Evolutionary conservation across 192 early-diverging fungal species (phyloP).

Genomic region (Coemansia sp.): DNA sequence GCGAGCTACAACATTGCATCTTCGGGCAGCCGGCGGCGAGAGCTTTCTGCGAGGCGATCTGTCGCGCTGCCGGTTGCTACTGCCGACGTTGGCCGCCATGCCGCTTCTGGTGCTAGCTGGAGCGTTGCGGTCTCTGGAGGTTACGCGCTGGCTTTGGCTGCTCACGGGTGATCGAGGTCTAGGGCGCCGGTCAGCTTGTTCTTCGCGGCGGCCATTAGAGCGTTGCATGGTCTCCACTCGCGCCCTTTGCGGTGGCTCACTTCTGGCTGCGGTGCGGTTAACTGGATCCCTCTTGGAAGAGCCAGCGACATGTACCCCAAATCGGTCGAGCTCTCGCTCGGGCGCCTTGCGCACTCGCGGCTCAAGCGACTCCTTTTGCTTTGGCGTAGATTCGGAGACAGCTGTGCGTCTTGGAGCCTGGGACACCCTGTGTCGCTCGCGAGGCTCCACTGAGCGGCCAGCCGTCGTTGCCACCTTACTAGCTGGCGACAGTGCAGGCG

Average conservation of each 20-base stretch:
- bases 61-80: neutral
- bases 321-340: slow-evolving; percentile 49
- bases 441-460: neutral
- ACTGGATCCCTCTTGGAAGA: neutral
- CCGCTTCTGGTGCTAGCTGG: neutral
- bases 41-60: neutral
- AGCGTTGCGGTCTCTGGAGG: neutral
- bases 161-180: neutral
- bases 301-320: slow-evolving; percentile 26
- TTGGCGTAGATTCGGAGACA: neutral
- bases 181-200: neutral
- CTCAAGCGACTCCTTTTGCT: slow-evolving; percentile 1
- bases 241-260: neutral
- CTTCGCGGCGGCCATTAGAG: neutral
- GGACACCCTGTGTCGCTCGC: neutral
- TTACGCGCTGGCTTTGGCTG: neutral
- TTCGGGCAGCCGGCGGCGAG: neutral
- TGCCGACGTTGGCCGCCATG: neutral
- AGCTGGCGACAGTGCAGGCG: neutral
- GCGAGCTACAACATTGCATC: neutral
- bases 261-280: neutral
- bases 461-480: neutral
- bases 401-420: neutral
- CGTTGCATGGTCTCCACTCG: neutral
- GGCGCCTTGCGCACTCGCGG: slow-evolving; percentile 13